These are phyloP conservation scores for Melanomma pulvis-pyrius DNA, from an alignment of 495 filamentous ascomycete species.

Conservation along the genomic window DNA sequence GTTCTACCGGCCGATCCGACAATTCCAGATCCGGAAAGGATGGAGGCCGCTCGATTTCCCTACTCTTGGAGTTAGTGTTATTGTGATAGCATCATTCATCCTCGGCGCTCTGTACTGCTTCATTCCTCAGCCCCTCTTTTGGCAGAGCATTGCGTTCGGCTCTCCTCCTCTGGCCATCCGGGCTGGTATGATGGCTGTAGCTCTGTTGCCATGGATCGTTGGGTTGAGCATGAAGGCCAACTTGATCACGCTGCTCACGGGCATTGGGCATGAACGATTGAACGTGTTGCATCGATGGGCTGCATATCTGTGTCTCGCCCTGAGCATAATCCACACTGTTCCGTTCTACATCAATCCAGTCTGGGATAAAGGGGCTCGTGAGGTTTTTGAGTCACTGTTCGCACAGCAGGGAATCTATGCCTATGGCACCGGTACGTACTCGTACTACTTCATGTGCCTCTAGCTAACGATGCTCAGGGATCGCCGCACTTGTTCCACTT, in stretches of 20 bases:
- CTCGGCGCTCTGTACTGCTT: conserved; percentile 83
- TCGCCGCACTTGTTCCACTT: conserved; percentile 83
- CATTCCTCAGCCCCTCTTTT: conserved; percentile 81
- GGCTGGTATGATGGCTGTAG: conserved; percentile 89
- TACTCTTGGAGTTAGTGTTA: conserved; percentile 67
- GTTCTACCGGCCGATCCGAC: conserved; percentile 82
- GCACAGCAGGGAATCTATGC: conserved; percentile 61
- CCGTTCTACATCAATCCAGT: conserved; percentile 90
- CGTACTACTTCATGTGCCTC: neutral
- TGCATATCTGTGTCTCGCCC: conserved; percentile 82
- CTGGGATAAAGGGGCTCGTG: conserved; percentile 73
- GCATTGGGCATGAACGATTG: conserved; percentile 87
- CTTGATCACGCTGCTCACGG: conserved; percentile 79
- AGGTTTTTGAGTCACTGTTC: conserved; percentile 67
- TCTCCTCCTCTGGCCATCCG: conserved; percentile 89
- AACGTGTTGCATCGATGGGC: conserved; percentile 94
- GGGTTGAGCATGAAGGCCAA: conserved; percentile 91
- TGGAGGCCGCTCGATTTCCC: conserved; percentile 74
- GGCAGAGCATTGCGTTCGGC: conserved; percentile 76
- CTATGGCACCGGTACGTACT: conserved; percentile 70
- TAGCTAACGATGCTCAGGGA: conserved; percentile 48
- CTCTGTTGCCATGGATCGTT: conserved; percentile 92
- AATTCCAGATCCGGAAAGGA: conserved; percentile 53
- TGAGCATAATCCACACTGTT: conserved; percentile 78
- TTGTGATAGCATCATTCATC: conserved; percentile 64